A percentile compares a stretch with the other conserved stretches of the same genome.
Evolutionary conservation across 371 early-diverging fungal genomes (phyloP).

Genomic region (Mucor circinelloides): DNA sequence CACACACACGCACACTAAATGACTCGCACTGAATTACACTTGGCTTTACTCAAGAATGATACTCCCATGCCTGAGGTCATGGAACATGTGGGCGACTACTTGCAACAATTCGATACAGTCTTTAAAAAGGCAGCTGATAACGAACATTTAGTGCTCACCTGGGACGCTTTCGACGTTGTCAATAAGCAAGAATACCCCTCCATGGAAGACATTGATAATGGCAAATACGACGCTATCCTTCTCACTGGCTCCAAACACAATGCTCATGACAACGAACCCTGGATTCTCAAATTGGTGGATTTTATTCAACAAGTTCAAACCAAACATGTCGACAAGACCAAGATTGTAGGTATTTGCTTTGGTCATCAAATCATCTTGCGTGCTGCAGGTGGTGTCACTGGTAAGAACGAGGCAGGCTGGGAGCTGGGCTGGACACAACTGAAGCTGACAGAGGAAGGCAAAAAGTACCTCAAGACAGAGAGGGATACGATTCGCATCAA

Average conservation of each 20-base stretch:
- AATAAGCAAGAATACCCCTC: constrained; percentile 44
- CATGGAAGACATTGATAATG: constrained; percentile 27
- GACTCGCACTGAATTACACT: constrained; percentile 5
- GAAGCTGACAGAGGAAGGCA: constrained; percentile 41
- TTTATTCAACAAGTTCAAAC: constrained; percentile 34
- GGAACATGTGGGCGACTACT: constrained; percentile 59
- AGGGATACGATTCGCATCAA: constrained; percentile 36
- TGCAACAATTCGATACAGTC: constrained; percentile 34
- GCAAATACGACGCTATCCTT: constrained; percentile 31
- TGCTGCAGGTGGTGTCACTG: constrained; percentile 62
- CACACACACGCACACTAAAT: background rate
- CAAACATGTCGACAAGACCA: constrained; percentile 10
- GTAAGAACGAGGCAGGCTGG: constrained; percentile 64
- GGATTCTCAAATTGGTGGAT: constrained; percentile 59
- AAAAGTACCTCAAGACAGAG: constrained; percentile 37
- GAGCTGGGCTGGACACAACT: constrained; percentile 57
- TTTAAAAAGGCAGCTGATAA: constrained; percentile 37
- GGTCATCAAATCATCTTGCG: constrained; percentile 77
- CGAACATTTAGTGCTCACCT: constrained; percentile 18
- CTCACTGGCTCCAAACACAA: constrained; percentile 32
- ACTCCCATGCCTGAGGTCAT: constrained; percentile 54
- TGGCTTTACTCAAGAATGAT: constrained; percentile 60
- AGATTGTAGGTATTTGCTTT: constrained; percentile 69
- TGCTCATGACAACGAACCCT: constrained; percentile 53
- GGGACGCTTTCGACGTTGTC: constrained; percentile 48